Conservation (phyloP, 2,329 filamentous ascomycete genomes). For the Thelonectria blattea region DNA sequence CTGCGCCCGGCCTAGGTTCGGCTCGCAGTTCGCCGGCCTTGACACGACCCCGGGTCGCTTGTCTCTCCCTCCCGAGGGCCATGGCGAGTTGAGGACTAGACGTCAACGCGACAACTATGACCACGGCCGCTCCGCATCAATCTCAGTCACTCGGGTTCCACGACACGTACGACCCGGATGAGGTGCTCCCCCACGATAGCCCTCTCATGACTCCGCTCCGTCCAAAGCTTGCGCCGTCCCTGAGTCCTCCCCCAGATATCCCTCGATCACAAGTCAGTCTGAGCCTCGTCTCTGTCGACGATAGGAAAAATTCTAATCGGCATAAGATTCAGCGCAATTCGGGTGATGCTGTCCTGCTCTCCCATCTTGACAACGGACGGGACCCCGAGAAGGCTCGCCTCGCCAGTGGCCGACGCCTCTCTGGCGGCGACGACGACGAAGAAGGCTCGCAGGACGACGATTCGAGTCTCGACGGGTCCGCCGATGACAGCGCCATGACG, state of each 20-base stretch:
- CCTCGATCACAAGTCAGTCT: conserved; percentile 45
- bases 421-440: conserved; percentile 47
- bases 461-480: conserved; percentile 20
- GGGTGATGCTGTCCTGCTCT: conserved; percentile 72
- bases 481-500: conserved; percentile 28
- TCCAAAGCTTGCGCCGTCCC: conserved; percentile 42
- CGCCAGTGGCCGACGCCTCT: conserved; percentile 61
- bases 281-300: conserved; percentile 38
- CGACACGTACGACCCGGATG: conserved; percentile 54
- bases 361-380: conserved; percentile 67
- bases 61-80: conserved; percentile 32
- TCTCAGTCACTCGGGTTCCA: conserved; percentile 39
- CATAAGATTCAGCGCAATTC: conserved; percentile 62
- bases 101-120: conserved; percentile 40
- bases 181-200: conserved; percentile 49
- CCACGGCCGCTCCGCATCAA: conserved; percentile 44
- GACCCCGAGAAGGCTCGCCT: conserved; percentile 67
- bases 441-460: conserved; percentile 39
- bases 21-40: conserved; percentile 16
- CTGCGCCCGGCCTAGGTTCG: conserved; percentile 11
- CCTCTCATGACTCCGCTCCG: conserved; percentile 47
- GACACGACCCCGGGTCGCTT: conserved; percentile 24
- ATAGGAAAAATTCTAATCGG: conserved; percentile 57
- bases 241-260: conserved; percentile 46
- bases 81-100: conserved; percentile 44